phyloP scores from a whole-genome alignment of 202 grass and related monocot genomes.

The Zoysia matrella region DNA sequence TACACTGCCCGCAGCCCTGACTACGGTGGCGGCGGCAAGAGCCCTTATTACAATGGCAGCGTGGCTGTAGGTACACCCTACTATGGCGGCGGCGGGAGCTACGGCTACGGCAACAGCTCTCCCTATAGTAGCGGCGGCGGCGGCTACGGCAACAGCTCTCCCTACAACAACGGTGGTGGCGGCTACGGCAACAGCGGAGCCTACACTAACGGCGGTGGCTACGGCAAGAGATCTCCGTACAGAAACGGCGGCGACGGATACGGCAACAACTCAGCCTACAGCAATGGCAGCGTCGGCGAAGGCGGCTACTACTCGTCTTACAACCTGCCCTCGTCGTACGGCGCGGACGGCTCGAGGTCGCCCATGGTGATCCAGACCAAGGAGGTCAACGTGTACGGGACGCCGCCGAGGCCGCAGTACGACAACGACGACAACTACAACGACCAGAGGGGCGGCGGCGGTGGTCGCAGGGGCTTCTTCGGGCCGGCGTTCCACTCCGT shows the following conservation, averaged over 20 bases:
- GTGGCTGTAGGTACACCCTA: too few species aligned
- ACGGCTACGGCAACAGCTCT: not conserved
- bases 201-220: too few species aligned
- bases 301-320: not conserved
- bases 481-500: conserved; percentile 36
- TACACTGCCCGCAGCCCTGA: too few species aligned
- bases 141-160: not conserved
- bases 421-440: not conserved
- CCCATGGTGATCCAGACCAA: conserved; percentile 41
- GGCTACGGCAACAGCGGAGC: too few species aligned
- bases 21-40: too few species aligned
- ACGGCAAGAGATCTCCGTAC: too few species aligned
- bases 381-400: conserved; percentile 42
- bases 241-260: too few species aligned
- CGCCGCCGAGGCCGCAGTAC: not conserved
- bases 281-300: not conserved
- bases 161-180: not conserved
- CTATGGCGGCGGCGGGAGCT: not conserved
- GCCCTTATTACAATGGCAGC: too few species aligned
- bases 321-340: not conserved
- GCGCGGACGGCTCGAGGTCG: not conserved
- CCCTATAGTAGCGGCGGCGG: not conserved
- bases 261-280: too few species aligned
- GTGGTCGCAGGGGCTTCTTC: conserved; percentile 40
- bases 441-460: not conserved